Base-by-base conservation (phyloP, 495 filamentous ascomycete species). In the Hyaloscypha bicolor region DNA sequence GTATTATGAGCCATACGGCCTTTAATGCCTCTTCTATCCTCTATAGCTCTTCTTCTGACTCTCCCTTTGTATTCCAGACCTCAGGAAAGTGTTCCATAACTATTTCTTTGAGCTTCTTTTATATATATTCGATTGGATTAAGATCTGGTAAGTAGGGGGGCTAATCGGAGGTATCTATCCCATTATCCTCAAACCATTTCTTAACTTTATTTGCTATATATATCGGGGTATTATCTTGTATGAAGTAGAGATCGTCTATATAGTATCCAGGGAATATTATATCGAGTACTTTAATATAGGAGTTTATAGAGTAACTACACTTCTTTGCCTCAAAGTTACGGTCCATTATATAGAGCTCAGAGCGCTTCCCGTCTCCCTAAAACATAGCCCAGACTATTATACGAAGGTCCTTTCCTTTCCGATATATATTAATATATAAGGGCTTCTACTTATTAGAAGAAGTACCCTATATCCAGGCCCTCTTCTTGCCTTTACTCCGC, bases 131-230 rank as follows among this genome's bases (percentile, higher is more conserved):
- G 32, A 66, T 66, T 5, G 55, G 56, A 31, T 62, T 66, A 14
- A 66, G 33, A 51, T 66, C 56, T 16, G 64, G 64, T 30, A 56
- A 66, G 61, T 60, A 60, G 61, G 64, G 64, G 19, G 37, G 64
- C 31, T 25, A 66, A 52, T 66, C 63, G 21, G 48, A 11, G 9
- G 42, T 29, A 42, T 60, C 32, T 35, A 65, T 65, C 5, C 42
- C 63, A 57, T 56, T 33, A 6, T 39, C 8, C 25, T 9, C 22
- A 57, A 65, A 52, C 63, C 53, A 65, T 22, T 51, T 39, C 39
- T 25, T 45, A 8, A 60, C 56, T 33, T 35, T 59, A 6, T 30
- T 9, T 22, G 63, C 53, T 33, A 16, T 65, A 60, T 65, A 32
- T 9, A 65, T 31, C 9, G 22, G n/a, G 16, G 45, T 14, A 22